Conservation (phyloP, 345 rosid species). For the Gossypium arboreum region DNA sequence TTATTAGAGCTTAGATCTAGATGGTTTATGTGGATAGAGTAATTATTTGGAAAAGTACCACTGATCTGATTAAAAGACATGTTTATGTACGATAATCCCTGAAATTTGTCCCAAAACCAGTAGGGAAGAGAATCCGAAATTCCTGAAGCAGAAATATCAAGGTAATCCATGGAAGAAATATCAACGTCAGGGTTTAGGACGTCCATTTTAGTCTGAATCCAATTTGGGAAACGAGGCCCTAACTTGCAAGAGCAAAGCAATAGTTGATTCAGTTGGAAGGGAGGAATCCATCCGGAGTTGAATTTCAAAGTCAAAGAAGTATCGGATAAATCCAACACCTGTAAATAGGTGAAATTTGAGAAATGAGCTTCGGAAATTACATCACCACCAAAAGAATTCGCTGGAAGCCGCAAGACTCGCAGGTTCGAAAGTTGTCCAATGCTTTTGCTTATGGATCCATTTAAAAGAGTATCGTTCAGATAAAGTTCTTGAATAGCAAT, state of each 20-base stretch:
- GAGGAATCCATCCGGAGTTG: not conserved
- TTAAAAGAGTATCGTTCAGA: too few relatives aligned
- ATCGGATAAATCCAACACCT: not conserved
- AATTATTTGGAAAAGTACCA: not conserved
- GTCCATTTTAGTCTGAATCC: not conserved
- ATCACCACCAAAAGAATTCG: not conserved
- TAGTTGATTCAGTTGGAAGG: not conserved
- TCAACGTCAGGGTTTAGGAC: too few relatives aligned
- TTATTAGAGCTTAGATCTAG: too few relatives aligned
- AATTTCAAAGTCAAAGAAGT: not conserved
- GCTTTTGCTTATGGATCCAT: too few relatives aligned
- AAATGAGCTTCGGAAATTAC: not conserved
- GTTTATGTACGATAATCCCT: rapidly evolving
- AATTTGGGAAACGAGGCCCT: not conserved
- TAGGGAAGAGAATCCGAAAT: not conserved
- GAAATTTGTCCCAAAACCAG: not conserved
- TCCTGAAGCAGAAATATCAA: not conserved
- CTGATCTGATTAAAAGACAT: not conserved
- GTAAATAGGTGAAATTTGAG: not conserved
- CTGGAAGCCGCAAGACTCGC: not conserved
- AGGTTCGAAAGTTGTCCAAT: not conserved
- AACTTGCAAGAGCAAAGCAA: not conserved
- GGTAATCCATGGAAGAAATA: not conserved
- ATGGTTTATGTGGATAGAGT: too few relatives aligned
- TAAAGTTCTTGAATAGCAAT: too few relatives aligned